Evolutionary conservation across 2,329 filamentous ascomycete species (phyloP), one percentile per base, ranked within the genome.

Genomic region (Talaromyces atroroseus): DNA sequence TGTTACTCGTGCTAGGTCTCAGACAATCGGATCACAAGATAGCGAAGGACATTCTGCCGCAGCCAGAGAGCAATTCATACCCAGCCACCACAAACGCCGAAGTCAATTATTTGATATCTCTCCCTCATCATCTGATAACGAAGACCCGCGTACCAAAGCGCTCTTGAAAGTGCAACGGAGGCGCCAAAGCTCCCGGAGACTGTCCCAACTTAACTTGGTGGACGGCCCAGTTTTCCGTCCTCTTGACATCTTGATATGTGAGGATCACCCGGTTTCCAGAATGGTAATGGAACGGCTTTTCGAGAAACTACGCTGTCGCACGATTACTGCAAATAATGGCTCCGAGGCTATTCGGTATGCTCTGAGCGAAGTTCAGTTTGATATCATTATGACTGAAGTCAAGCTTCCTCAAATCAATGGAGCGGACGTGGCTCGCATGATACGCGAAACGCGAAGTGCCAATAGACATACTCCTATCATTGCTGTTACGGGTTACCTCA

Each of bases 241-340:
- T 1, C 75, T 99, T 52, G 94, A 99, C 71, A 88, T 99, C 5
- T 79, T 99, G 52, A 95, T 99, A 52, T 97, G 94, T 69, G 94
- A 99, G 74, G 94, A 99, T 66, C 94, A 99, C 70, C 94, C 94
- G 0, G 92, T 99, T 3, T 96, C 94, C 5, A 84, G 92, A 21
- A 86, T 99, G 78, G 92, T 99, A n/a, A 97, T 99, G 92, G 94
- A 99, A 69, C 94, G 95, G 65, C 77, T 99, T 7, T 81, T 99
- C 52, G 94, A 99, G 71, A 99, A 97, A 74, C 78, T 97, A 36
- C 88, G 90, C 36, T 99, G 94, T 66, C 89, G 94, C 44, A 96
- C 92, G 8, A 94, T 99, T 65, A 91, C 90, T 2, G 92, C 94
- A 4, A 82, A 87, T 2, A 96, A 92, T 64, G 94, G 94, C 0